Evolutionary conservation across 495 filamentous ascomycete genomes (phyloP).

Genomic region (Xylaria longipes): DNA sequence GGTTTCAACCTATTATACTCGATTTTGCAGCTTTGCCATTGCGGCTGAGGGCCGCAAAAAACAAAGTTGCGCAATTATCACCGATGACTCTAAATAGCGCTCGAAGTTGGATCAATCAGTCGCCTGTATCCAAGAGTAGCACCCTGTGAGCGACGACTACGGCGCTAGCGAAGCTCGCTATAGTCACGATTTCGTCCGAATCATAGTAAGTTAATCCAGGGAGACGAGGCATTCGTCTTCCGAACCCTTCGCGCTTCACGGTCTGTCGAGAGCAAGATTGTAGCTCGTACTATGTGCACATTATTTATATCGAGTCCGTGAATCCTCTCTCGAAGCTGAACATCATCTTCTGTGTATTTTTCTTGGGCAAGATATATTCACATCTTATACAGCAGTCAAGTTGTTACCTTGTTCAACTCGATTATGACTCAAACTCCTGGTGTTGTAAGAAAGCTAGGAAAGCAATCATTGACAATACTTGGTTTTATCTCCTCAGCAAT

Average conservation of each 20-base stretch:
- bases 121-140: not conserved
- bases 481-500: not conserved
- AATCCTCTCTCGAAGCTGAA: not conserved
- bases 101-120: not conserved
- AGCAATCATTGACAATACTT: no score
- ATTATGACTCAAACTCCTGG: not conserved
- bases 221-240: not conserved
- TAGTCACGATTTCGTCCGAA: not conserved
- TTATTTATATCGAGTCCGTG: not conserved
- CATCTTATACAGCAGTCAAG: not conserved
- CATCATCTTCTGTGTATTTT: not conserved
- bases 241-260: not conserved
- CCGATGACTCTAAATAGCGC: not conserved
- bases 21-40: not conserved
- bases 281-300: not conserved
- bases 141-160: not conserved
- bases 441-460: not conserved
- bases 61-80: not conserved
- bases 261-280: not conserved
- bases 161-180: not conserved
- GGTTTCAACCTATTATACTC: not conserved
- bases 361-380: not conserved
- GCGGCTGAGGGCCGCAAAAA: not conserved
- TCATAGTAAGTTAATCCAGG: not conserved
- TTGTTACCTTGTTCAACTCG: not conserved